Evolutionary conservation across 2,329 filamentous ascomycete genomes (phyloP).

Genomic region (Fusarium decemcellulare): DNA sequence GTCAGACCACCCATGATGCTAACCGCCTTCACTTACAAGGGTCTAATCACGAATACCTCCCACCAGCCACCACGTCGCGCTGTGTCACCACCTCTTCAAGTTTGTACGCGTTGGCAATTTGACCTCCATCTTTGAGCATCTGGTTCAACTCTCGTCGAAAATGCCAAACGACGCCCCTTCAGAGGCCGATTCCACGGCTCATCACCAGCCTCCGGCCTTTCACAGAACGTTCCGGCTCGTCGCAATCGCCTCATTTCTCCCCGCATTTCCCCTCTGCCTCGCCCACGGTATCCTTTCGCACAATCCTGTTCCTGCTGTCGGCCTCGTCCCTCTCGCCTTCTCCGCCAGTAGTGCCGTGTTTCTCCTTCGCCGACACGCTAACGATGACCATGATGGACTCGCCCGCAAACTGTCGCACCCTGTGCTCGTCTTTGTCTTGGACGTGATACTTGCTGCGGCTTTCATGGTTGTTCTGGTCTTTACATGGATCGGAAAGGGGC

Average conservation of each 20-base stretch:
- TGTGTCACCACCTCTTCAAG: conserved; percentile 6
- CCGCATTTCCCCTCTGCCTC: conserved; percentile 57
- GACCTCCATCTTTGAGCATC: background rate
- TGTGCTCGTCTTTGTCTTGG: conserved; percentile 55
- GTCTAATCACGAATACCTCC: conserved; percentile 33
- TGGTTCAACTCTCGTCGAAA: background rate
- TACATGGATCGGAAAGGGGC: conserved; percentile 53
- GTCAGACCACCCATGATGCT: conserved; percentile 36
- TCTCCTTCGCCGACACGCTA: conserved; percentile 36
- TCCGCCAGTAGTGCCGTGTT: conserved; percentile 50
- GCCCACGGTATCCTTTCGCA: conserved; percentile 54
- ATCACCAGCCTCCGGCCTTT: conserved; percentile 25
- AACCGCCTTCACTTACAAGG: conserved; percentile 38
- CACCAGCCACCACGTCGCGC: conserved; percentile 19
- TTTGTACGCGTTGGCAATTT: background rate
- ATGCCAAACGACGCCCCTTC: conserved; percentile 37
- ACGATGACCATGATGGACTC: conserved; percentile 5
- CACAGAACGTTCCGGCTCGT: conserved; percentile 51
- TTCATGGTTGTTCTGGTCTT: conserved; percentile 58
- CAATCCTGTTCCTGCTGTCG: conserved; percentile 54
- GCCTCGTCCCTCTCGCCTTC: conserved; percentile 56
- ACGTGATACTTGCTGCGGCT: conserved; percentile 53
- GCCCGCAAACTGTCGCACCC: conserved; percentile 41
- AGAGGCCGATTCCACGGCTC: conserved; percentile 23
- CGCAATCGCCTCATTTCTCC: conserved; percentile 54